Conservation (phyloP, 306 rosid genomes). For the Cucurbita argyrosperma region DNA sequence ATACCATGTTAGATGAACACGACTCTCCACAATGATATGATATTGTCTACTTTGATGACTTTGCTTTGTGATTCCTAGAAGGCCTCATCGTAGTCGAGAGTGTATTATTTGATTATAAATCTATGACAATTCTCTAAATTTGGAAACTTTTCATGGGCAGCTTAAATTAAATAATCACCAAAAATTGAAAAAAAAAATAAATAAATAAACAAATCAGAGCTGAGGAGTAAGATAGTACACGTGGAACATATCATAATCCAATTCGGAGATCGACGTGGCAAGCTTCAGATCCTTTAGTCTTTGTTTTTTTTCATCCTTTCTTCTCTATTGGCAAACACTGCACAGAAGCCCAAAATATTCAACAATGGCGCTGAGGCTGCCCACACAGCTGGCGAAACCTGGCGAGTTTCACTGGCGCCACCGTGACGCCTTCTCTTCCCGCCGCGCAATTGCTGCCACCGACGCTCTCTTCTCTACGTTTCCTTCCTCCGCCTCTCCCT, state of each 20-base stretch:
- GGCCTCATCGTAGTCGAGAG: no score
- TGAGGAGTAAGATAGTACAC: constrained; percentile 7
- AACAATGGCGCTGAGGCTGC: constrained; percentile 45
- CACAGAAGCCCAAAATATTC: neutral
- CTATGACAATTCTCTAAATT: no score
- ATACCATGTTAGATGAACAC: no score
- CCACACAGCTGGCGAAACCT: constrained; percentile 30
- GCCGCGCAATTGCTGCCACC: constrained; percentile 24
- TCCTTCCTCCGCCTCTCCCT: constrained; percentile 8
- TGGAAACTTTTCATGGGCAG: no score
- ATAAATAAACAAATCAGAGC: neutral
- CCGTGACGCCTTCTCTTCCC: constrained; percentile 27
- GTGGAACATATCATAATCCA: constrained; percentile 23
- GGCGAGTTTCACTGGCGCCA: constrained; percentile 13
- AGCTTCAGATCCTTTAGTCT: constrained; percentile 9
- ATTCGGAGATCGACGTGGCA: constrained; percentile 34
- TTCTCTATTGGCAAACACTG: neutral
- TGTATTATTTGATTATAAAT: no score
- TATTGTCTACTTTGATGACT: no score
- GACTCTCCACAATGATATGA: no score
- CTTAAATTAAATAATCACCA: no score
- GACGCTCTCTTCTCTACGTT: constrained; percentile 11
- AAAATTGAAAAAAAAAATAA: no score
- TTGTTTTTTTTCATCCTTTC: neutral
- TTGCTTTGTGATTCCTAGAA: no score